These are phyloP conservation scores for Escovopsis sp. DNA, from an alignment of 2,329 filamentous ascomycete species.

Conservation along the genomic window DNA sequence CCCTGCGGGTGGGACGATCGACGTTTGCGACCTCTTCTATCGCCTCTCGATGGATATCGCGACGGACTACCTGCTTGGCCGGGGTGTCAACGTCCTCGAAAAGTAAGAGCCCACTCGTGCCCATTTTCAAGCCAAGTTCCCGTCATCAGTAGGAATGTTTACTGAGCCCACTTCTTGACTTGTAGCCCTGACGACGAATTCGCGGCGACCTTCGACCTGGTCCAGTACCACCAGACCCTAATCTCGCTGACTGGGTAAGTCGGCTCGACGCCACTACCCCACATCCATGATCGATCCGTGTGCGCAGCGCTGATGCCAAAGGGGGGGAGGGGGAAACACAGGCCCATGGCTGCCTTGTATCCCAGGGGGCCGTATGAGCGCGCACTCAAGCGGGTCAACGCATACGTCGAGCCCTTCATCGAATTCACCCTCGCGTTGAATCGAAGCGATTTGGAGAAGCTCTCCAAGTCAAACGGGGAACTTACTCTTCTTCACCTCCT, in stretches of 20 bases:
- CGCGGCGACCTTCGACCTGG: conserved; percentile 66
- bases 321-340: conserved; percentile 34
- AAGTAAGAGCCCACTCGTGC: conserved; percentile 1
- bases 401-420: conserved; percentile 67
- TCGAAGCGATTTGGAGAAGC: conserved; percentile 55
- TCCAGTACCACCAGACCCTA: conserved; percentile 51
- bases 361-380: conserved; percentile 47
- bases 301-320: neutral
- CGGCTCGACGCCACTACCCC: no score
- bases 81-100: conserved; percentile 5
- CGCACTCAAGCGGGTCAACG: conserved; percentile 53
- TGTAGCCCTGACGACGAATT: conserved; percentile 48
- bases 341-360: conserved; percentile 46
- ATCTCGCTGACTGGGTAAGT: conserved; percentile 9
- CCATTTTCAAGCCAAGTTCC: no score
- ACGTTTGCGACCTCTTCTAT: conserved; percentile 68
- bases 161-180: conserved; percentile 1
- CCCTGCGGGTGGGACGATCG: conserved; percentile 38
- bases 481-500: conserved; percentile 85
- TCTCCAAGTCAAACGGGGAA: conserved; percentile 48
- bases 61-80: conserved; percentile 72
- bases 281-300: no score
- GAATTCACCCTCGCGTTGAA: conserved; percentile 53
- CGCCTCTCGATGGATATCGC: conserved; percentile 69
- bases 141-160: neutral